Evolutionary conservation across 2,329 filamentous ascomycete species (phyloP).

Genomic region (Claviceps lovelessii): DNA sequence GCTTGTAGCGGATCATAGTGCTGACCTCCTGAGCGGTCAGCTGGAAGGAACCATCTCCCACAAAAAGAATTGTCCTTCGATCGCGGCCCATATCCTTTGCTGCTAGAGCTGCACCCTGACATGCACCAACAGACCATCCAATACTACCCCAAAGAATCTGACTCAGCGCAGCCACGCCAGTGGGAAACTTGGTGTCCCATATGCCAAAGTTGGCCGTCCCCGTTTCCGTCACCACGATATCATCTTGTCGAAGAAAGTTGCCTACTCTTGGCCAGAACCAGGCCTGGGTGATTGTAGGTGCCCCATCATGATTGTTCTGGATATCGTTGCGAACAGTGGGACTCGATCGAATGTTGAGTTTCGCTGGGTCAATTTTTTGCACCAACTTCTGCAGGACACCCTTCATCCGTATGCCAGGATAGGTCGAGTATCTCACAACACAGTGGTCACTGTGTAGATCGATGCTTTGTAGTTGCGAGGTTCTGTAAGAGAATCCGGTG

Average conservation of each 20-base stretch:
- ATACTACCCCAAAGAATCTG: conserved; percentile 63
- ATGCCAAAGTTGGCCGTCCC: conserved; percentile 82
- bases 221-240: conserved; percentile 75
- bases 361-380: conserved; percentile 39
- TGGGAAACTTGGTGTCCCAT: conserved; percentile 69
- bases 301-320: conserved; percentile 23
- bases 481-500: conserved; percentile 66
- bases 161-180: conserved; percentile 62
- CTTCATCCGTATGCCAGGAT: conserved; percentile 63
- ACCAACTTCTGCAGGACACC: conserved; percentile 62
- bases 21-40: conserved; percentile 71
- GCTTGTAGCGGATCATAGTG: conserved; percentile 63
- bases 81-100: conserved; percentile 47
- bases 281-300: conserved; percentile 45
- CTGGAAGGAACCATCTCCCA: conserved; percentile 81
- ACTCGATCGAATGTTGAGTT: conserved; percentile 41
- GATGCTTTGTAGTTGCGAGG: conserved; percentile 63
- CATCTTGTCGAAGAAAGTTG: conserved; percentile 54
- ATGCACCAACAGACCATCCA: conserved; percentile 45
- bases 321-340: conserved; percentile 41
- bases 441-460: conserved; percentile 65
- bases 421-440: conserved; percentile 63
- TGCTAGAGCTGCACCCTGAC: conserved; percentile 56
- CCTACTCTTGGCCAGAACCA: conserved; percentile 69
- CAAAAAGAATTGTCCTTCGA: conserved; percentile 64